Evolutionary conservation across 2,329 filamentous ascomycete species (phyloP), one percentile per base, ranked within the genome.

Genomic region (Cordyceps fumosorosea): DNA sequence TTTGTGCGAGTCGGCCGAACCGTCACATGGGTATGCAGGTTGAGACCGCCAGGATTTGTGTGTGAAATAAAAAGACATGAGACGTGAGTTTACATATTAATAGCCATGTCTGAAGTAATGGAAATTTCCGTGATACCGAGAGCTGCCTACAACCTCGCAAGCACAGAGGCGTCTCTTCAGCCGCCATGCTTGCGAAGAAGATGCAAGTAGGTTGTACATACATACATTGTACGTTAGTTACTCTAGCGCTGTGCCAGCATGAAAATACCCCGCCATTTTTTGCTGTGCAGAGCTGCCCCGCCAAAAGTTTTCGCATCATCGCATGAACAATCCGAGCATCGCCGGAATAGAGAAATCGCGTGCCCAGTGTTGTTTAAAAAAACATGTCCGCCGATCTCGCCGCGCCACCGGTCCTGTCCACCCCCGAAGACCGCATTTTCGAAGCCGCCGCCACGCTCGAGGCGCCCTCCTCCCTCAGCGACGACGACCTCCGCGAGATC

Each of bases 401-500:
- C 40, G 76, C 80, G 16, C 71, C 85, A 10, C 86, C 86, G 3
- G 81, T 86, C 34, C 81, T 89, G 51, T 88, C 85, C 29, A 88
- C 86, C 0, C 84, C 85, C 29, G 84, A 85, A 53, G 83, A 86
- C 55, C 74, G 84, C 57, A 74, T 85, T 32, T 80, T 85, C 70
- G 81, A 85, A 67, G 77, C 81, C 65, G 77, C 78, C 2, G 68
- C 75, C n/a, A 70, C 69, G 32, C 69, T 73, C 24, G 65, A 71
- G 24, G 68, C 66, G 24, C 70, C 70, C 65, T 68, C 75, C 58
- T 67, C 71, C 65, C 66, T 76, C 56, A 75, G 77, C 18, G 86
- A 93, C 66, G 85, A 90, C 70, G 89, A 93, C 70, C 79, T 98
- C 34, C 78, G 79, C 61, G 77, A 86, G 47, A 88, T 89, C 55